phyloP scores from a whole-genome alignment of 169 alveolate species.

The Cryptosporidium ryanae region DNA sequence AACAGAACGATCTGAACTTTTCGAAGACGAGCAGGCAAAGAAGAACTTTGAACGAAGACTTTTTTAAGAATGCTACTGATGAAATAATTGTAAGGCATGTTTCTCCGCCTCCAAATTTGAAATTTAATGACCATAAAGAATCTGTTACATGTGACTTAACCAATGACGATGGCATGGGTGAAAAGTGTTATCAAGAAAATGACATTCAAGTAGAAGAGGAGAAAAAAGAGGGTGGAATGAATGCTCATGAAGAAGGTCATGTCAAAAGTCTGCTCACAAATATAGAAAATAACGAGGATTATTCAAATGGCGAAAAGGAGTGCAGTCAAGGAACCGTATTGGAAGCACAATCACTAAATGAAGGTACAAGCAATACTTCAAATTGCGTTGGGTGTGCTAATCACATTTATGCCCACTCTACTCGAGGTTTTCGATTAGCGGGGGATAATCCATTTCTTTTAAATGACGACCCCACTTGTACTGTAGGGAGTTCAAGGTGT shows the following conservation, averaged over 20 bases:
- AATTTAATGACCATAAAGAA: not conserved
- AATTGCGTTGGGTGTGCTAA: too few relatives aligned
- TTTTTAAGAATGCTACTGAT: constrained; percentile 69
- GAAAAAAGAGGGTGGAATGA: not conserved
- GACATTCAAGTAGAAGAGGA: constrained; percentile 3
- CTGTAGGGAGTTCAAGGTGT: not conserved
- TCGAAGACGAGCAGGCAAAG: not conserved
- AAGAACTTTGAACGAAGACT: constrained; percentile 51
- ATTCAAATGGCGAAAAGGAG: not conserved
- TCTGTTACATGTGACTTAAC: not conserved
- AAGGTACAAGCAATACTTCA: not conserved
- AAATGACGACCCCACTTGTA: not conserved
- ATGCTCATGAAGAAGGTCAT: not conserved
- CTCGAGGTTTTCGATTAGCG: too few relatives aligned
- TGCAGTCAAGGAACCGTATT: not conserved
- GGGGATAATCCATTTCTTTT: not conserved
- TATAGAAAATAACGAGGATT: not conserved
- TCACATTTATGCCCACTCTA: not conserved
- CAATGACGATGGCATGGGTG: not conserved
- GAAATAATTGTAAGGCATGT: constrained; percentile 44
- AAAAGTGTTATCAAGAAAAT: not conserved
- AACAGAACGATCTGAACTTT: constrained; percentile 12
- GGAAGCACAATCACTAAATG: not conserved
- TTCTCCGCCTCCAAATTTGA: constrained; percentile 70
- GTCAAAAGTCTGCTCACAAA: not conserved